Percentiles rank a stretch among this genome's conserved stretches.
Evolutionary conservation across 257 asterid genomes (phyloP).

Genomic region (Plectranthus barbatus): DNA sequence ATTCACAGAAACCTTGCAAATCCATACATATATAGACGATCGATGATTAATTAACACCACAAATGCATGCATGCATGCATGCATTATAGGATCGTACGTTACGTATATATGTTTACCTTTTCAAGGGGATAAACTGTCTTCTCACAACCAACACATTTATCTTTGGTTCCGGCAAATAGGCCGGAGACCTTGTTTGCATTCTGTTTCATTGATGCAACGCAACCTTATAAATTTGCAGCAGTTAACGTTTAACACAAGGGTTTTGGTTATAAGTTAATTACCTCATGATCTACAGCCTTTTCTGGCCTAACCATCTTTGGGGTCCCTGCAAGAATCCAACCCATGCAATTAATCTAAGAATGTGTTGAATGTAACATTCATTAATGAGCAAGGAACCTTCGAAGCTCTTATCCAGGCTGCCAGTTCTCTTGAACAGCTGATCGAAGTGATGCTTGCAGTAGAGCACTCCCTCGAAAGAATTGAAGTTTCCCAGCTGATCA

Average conservation of each 20-base stretch:
- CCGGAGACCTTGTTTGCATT: slow-evolving; percentile 43
- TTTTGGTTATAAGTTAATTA: too few relatives aligned
- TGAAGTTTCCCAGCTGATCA: slow-evolving; percentile 69
- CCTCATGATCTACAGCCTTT: slow-evolving; percentile 55
- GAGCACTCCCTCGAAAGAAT: too few relatives aligned
- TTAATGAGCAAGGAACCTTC: slow-evolving; percentile 29
- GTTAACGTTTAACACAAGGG: too few relatives aligned
- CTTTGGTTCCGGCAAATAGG: slow-evolving; percentile 57
- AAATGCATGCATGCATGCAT: too few relatives aligned
- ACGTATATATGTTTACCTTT: slow-evolving; percentile 50
- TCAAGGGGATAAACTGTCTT: slow-evolving; percentile 70
- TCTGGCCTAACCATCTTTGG: slow-evolving; percentile 59
- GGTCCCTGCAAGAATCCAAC: slow-evolving; percentile 33
- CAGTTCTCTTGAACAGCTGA: too few relatives aligned
- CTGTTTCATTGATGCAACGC: not conserved
- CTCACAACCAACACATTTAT: slow-evolving; percentile 56
- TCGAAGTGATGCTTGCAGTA: slow-evolving; percentile 70
- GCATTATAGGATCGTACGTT: too few relatives aligned
- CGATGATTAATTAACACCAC: too few relatives aligned
- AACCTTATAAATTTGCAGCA: too few relatives aligned
- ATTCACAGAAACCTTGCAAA: slow-evolving; percentile 41
- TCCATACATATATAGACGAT: too few relatives aligned
- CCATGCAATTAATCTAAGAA: too few relatives aligned
- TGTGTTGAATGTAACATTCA: too few relatives aligned
- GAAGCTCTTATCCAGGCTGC: slow-evolving; percentile 66